Evolutionary conservation across 2,329 filamentous ascomycete genomes (phyloP).

Genomic region (Colletotrichum higginsianum): DNA sequence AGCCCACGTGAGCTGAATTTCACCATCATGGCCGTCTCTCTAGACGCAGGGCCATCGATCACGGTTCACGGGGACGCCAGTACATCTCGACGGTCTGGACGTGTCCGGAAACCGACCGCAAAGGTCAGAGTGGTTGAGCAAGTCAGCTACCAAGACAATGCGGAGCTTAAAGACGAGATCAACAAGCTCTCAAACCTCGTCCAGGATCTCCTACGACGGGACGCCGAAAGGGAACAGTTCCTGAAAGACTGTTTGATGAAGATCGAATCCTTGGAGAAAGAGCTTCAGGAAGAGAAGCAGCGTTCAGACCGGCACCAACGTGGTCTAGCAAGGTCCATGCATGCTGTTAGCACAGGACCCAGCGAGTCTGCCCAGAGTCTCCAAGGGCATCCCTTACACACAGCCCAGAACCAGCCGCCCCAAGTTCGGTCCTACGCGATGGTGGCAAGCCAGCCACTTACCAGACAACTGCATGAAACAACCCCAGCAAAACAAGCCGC

Average conservation of each 20-base stretch:
- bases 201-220: background rate
- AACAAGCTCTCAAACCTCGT: background rate
- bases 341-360: background rate
- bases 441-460: background rate
- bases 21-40: background rate
- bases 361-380: background rate
- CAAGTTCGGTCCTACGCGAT: too few species aligned
- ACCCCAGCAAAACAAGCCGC: background rate
- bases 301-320: background rate
- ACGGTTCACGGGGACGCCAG: conserved; percentile 5
- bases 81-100: background rate
- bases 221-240: background rate
- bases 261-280: background rate
- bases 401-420: background rate
- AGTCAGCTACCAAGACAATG: conserved; percentile 9
- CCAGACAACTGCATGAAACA: background rate
- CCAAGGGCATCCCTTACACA: background rate
- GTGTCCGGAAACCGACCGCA: conserved; percentile 7
- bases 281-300: background rate
- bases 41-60: background rate
- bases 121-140: conserved; percentile 21
- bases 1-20: background rate
- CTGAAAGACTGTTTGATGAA: background rate
- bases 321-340: background rate
- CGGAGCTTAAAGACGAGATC: conserved; percentile 1